Evolutionary conservation across 2,329 filamentous ascomycete genomes (phyloP), one percentile per base, ranked within the genome.

Genomic region (Aspergillus spinulosporus): DNA sequence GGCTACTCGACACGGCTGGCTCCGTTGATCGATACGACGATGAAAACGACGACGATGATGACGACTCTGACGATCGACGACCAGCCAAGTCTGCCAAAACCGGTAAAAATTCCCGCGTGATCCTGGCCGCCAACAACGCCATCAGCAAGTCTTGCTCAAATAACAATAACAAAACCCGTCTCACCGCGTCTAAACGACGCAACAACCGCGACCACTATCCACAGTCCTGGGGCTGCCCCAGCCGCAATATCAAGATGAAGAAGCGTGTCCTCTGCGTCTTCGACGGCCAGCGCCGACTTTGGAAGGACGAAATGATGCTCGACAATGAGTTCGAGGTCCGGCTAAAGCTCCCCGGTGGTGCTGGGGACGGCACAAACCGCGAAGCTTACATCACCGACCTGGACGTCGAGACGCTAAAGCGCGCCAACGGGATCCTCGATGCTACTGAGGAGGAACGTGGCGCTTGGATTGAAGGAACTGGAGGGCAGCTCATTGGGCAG

Each of bases 271-370:
- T 97, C 67, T 91, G 91, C 62, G 90, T 96, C 15, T 99, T 95
- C 68, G 92, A 97, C 69, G 94, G 94, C 0, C 83, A 83, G 12
- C 86, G 92, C 52, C 87, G 93, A 42, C 82, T 99, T 49, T 94
- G 90, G 84, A 97, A 97, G 79, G 94, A 99, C 71, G 94, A 99
- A 76, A 94, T 97, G 91, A 96, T 97, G 92, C 86, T 99, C 49
- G 91, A 92, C 65, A 92, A 89, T 12, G 92, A 96, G 66, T 92
- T 94, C 68, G 94, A 99, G 76, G 91, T 97, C 37, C 90, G 93
- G 68, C 82, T 96, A 73, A 86, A 86, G 73, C 82, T 97, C 14
- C 84, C 84, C 26, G 88, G 90, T 68, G 84, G 84, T 68, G 85
- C 87, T 65, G 82, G 84, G 1, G 96, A 95, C 71, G 88, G 96